Evolutionary conservation across 768 basidiomycete species (phyloP), one percentile per base, ranked within the genome.

Genomic region (Xanthoconium stramineum): DNA sequence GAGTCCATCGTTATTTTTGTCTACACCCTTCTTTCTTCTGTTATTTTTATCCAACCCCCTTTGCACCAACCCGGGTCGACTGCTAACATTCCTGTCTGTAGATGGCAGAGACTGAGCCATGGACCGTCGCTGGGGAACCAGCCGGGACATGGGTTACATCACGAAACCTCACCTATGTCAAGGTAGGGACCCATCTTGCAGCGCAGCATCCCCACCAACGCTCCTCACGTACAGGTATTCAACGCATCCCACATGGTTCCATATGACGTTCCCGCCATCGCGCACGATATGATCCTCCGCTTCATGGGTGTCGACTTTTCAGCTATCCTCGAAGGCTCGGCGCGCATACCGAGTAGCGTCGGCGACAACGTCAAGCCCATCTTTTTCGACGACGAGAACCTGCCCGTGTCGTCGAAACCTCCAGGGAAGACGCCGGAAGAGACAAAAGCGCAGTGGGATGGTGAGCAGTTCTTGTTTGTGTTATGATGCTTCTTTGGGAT

Each of bases 201-300:
- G 24, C 24, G 5, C 36, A 19, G 17, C 13, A 7, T 36, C 19
- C 8, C 10, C 9, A 0, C 28, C 7, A 14, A 58, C 20, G 8
- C 17, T 14, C 7, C 6, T 38, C 32, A 30, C 19, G 12, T 32
- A 28, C 55, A 94, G 91, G 82, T 97, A 28, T 89, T 88, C 71
- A 91, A 94, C 56, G 91, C 93, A 3, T 98, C 95, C 1, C 97
- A 98, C 72, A 99, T 98, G 97, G 96, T 84, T 9, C 86, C 89
- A 13, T 89, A 78, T 70, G 96, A 99, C 71, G 77, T 89, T 13
- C 95, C 94, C 0, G 81, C 91, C 50, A 84, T 88, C 19, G 79
- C 95, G 5, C 94, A 98, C 70, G 97, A 99, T 72, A 98, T 98
- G 97, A 96, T 99, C 63, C 83, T 97, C 39, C 91, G 97, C 14